Percentiles rank a stretch among this genome's conserved stretches.
Conservation (phyloP, 768 basidiomycete species). For the Lenzites betulinus region DNA sequence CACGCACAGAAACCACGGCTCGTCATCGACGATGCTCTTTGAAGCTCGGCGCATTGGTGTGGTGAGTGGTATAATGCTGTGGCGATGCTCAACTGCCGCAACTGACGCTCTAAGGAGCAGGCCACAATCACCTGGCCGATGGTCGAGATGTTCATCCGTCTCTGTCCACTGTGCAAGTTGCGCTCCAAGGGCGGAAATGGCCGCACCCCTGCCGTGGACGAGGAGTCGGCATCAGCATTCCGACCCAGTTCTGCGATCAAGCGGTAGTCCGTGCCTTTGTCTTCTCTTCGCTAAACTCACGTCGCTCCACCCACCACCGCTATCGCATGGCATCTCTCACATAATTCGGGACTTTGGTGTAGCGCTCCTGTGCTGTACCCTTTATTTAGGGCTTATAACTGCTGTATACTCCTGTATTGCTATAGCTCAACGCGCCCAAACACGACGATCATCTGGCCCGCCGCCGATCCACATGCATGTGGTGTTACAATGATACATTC, state of each 20-base stretch:
- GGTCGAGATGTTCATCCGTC: constrained; percentile 63
- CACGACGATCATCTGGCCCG: background rate
- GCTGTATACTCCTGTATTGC: constrained; percentile 11
- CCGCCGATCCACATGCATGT: background rate
- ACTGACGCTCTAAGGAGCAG: constrained; percentile 36
- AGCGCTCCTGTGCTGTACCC: constrained; percentile 3
- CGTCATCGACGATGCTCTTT: constrained; percentile 54
- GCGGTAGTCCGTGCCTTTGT: background rate
- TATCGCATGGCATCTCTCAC: background rate
- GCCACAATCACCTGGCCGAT: constrained; percentile 73
- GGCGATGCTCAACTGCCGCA: background rate
- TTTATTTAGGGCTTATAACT: constrained; percentile 6
- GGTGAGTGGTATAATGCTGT: constrained; percentile 41
- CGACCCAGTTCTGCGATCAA: constrained; percentile 3
- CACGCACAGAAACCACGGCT: constrained; percentile 60
- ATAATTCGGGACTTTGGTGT: constrained; percentile 9
- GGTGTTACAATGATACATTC: background rate
- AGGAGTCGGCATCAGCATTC: constrained; percentile 18
- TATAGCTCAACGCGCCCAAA: background rate
- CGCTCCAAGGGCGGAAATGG: constrained; percentile 38
- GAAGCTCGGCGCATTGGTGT: constrained; percentile 60
- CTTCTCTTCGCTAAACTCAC: background rate
- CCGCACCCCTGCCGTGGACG: background rate
- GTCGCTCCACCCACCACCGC: background rate
- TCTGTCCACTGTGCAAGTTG: constrained; percentile 58